Conservation (phyloP, 1,139 yeast genomes). For the Debaryomyces coudertii region DNA sequence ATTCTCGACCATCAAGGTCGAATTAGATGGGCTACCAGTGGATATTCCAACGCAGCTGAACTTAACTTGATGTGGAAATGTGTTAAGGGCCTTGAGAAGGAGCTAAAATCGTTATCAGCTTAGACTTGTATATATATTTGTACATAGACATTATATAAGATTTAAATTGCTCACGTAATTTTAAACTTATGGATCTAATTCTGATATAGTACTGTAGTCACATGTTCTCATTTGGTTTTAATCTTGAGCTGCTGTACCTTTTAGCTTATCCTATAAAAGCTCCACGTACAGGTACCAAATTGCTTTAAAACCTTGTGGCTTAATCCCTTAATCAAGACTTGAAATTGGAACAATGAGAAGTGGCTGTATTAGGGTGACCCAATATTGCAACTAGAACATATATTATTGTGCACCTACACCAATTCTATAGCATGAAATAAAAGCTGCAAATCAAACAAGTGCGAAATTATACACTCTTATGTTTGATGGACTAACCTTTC, state of each 20-base stretch:
- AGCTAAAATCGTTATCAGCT: constrained; percentile 17
- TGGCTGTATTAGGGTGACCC: not conserved
- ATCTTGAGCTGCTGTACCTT: no score
- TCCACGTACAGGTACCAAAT: no score
- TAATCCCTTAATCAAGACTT: not conserved
- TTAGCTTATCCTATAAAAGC: no score
- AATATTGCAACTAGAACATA: no score
- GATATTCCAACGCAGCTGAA: constrained; percentile 71
- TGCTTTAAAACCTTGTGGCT: no score
- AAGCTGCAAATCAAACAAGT: not conserved
- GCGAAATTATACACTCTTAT: not conserved
- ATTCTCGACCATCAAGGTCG: constrained; percentile 72
- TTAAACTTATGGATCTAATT: no score
- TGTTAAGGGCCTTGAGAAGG: constrained; percentile 54
- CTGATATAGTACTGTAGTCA: no score
- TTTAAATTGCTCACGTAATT: not conserved
- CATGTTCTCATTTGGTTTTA: no score
- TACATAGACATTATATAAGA: not conserved
- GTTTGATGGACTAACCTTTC: not conserved
- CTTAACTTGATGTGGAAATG: constrained; percentile 66
- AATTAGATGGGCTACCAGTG: constrained; percentile 93
- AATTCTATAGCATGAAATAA: not conserved
- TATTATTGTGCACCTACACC: not conserved
- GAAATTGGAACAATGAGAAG: no score
- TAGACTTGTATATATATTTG: constrained; percentile 9